These are phyloP conservation scores for Pseudogymnoascus sp. DNA, from an alignment of 2,329 filamentous ascomycete species.

Conservation along the genomic window DNA sequence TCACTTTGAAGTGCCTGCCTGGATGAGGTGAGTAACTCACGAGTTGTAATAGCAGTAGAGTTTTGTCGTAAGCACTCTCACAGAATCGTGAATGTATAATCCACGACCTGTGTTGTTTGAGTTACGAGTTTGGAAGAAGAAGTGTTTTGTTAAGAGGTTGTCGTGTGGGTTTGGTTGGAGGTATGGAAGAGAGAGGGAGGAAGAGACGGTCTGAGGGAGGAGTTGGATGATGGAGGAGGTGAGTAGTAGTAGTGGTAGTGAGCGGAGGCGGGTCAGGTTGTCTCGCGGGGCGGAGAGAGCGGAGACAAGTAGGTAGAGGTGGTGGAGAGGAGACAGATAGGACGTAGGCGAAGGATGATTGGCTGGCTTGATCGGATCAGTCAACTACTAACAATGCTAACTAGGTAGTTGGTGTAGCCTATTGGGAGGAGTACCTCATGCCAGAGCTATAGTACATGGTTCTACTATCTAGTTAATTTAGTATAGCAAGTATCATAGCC, in stretches of 20 bases:
- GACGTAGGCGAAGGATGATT: not conserved
- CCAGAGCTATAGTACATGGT: not conserved
- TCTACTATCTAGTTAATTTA: not conserved
- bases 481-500: not conserved
- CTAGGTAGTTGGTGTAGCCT: not conserved
- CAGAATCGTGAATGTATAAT: slow-evolving; percentile 2
- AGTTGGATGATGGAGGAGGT: not conserved
- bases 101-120: slow-evolving; percentile 2
- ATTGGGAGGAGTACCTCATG: not conserved
- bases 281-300: slow-evolving; percentile 3
- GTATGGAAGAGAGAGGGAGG: slow-evolving; percentile 17
- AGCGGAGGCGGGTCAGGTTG: not conserved
- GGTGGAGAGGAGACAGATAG: slow-evolving; percentile 11
- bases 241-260: too few relatives aligned
- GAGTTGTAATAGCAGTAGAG: not conserved
- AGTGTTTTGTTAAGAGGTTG: not conserved
- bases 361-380: not conserved
- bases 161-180: slow-evolving; percentile 10
- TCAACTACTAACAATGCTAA: not conserved
- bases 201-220: not conserved
- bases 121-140: not conserved
- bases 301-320: not conserved
- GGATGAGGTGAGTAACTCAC: not conserved
- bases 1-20: not conserved
- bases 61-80: not conserved